Evolutionary conservation across 176 grass and related monocot species (phyloP), one percentile per base, ranked within the genome.

Genomic region (Oryza glumipatula): DNA sequence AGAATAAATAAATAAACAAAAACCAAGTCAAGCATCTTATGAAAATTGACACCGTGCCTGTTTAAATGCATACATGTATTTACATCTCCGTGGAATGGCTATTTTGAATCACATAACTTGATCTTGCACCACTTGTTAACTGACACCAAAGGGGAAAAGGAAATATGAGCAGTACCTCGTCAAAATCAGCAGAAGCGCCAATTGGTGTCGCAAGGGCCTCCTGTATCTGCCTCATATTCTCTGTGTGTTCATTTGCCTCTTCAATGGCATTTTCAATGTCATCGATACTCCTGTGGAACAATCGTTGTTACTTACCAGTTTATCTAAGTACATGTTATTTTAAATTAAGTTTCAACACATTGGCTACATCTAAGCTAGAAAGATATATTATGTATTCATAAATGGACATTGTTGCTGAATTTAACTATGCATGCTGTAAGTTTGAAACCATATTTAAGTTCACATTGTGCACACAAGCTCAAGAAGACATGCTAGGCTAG

Each of bases 201-300:
- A 87, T 3, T 32, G 94, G 86, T 1, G 68, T 80, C 51, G 88
- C 76, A 9, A 95, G 77, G 5, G 89, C 80, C 60, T 93, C 88
- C 15, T 95, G 88, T 85, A 95, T 91, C 80, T 89, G 68, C 72
- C 65, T 93, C 86, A 95, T 93, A 70, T 85, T 85, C 67, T 93
- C 86, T 0, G 89, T 87, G n/a, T 91, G 80, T 6, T 93, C 86
- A 4, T 79, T 95, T 0, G 77, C 72, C 68, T 91, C 86, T 28
- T 90, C 83, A 15, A 90, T 88, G 47, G 74, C 76, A 30, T 82
- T 89, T 60, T 95, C 91, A 46, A 95, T 95, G 65, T 95, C 94
- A 87, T 89, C 69, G 0, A 91, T 76, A n/a, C 44, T 95, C 77
- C 91, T 93, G 76, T 19, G 69, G 6, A 80, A 74, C 4, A 80